A percentile compares a stretch with the other conserved stretches of the same genome.
These are phyloP conservation scores for Lactifluus piperatus DNA, from an alignment of 768 basidiomycete genomes.

Conservation along the genomic window DNA sequence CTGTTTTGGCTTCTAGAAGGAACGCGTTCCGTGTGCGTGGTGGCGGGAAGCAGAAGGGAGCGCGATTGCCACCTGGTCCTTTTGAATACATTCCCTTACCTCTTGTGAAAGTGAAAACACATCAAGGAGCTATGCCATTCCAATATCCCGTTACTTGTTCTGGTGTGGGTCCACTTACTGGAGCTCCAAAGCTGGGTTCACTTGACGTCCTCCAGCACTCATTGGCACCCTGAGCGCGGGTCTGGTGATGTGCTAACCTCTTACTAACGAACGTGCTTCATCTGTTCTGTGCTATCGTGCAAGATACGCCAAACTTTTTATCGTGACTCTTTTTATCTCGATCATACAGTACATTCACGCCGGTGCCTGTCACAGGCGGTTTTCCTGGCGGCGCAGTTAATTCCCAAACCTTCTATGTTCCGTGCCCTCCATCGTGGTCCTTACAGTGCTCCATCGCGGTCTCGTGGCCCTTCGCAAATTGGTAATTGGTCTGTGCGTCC, in stretches of 20 bases:
- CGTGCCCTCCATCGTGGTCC: not conserved
- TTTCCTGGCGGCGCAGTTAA: not conserved
- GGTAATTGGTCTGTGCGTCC: not conserved
- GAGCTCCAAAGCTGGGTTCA: not conserved
- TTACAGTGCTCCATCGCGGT: not conserved
- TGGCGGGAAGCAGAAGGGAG: not conserved
- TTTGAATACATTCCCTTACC: conserved; percentile 3
- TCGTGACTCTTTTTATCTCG: not conserved
- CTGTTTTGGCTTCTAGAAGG: not conserved
- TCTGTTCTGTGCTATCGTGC: not conserved
- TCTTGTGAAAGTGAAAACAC: conserved; percentile 5
- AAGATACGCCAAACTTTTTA: not conserved
- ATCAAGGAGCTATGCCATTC: not conserved
- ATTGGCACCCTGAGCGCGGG: not conserved
- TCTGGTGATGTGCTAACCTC: not conserved
- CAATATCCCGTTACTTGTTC: not conserved
- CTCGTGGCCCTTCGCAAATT: not conserved
- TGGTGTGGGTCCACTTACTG: not conserved
- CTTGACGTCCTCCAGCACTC: not conserved
- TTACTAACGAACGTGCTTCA: not conserved
- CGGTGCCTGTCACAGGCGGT: not conserved
- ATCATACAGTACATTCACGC: not conserved
- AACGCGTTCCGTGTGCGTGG: not conserved
- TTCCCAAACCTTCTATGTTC: not conserved
- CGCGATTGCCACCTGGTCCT: not conserved